A percentile compares a stretch with the other conserved stretches of the same genome.
These are phyloP conservation scores for Beta lomatogona DNA, from an alignment of 179 eudicot species.

Conservation along the genomic window DNA sequence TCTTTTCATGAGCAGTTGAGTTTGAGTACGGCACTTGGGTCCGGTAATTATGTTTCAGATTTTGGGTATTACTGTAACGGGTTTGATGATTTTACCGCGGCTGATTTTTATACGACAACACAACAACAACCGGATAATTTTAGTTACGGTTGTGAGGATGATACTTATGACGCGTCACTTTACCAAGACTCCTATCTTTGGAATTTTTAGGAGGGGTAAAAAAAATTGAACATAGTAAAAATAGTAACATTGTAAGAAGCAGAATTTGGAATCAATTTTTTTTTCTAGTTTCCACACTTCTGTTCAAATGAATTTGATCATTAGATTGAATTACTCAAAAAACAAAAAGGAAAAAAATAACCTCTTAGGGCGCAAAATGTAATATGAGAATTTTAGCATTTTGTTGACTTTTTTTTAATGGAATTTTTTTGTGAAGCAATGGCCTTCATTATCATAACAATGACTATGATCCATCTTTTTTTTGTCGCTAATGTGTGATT, in stretches of 20 bases:
- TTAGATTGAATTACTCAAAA: not conserved
- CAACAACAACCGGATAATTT: conserved; percentile 15
- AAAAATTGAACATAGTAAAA: not conserved
- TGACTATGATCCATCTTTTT: no score
- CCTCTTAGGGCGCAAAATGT: conserved; percentile 2
- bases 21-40: conserved; percentile 35
- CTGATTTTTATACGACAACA: conserved; percentile 25
- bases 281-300: conserved; percentile 16
- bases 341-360: not conserved
- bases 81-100: conserved; percentile 36
- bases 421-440: not conserved
- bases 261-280: conserved; percentile 15
- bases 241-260: not conserved
- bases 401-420: not conserved
- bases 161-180: conserved; percentile 29
- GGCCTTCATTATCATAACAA: conserved; percentile 6
- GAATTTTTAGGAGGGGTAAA: conserved; percentile 41
- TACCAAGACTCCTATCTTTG: conserved; percentile 53
- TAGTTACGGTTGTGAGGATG: conserved; percentile 26
- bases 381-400: not conserved
- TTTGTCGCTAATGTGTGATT: no score
- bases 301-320: not conserved
- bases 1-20: conserved; percentile 36
- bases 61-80: conserved; percentile 40
- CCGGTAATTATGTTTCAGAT: conserved; percentile 39